Evolutionary conservation across 2,329 filamentous ascomycete species (phyloP).

Genomic region (Hypoxylon sp.): DNA sequence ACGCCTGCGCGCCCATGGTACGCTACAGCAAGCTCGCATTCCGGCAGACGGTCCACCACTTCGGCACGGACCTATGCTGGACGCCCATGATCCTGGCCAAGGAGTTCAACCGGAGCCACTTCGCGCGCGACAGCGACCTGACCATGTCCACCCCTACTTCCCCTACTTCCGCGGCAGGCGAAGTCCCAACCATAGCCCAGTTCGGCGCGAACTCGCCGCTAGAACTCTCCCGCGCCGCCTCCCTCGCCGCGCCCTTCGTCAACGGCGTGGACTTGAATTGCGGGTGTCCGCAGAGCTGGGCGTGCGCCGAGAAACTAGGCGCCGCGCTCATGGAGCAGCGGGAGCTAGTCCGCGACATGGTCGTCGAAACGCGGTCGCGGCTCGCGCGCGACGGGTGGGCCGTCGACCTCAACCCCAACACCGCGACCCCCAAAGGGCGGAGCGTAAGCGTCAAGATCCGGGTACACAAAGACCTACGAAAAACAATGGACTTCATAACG

Average conservation of each 20-base stretch:
- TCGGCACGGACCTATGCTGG: constrained; percentile 77
- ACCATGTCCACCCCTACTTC: constrained; percentile 68
- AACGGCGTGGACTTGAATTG: constrained; percentile 80
- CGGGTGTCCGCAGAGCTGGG: constrained; percentile 81
- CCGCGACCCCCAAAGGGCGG: constrained; percentile 60
- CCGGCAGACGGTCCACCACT: constrained; percentile 75
- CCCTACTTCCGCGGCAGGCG: constrained; percentile 42
- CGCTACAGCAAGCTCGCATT: constrained; percentile 70
- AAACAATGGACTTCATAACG: constrained; percentile 73
- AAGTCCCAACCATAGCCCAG: constrained; percentile 75
- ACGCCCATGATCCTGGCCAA: constrained; percentile 81
- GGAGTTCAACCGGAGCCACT: constrained; percentile 74
- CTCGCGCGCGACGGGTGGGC: constrained; percentile 69
- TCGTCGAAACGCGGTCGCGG: constrained; percentile 68
- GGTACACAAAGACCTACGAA: constrained; percentile 74
- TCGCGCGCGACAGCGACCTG: constrained; percentile 75
- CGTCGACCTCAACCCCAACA: constrained; percentile 54
- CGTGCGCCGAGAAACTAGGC: constrained; percentile 76
- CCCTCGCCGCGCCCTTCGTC: constrained; percentile 72
- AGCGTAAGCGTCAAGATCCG: constrained; percentile 80
- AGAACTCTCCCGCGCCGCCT: constrained; percentile 74
- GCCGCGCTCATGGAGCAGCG: constrained; percentile 78
- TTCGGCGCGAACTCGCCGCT: constrained; percentile 74
- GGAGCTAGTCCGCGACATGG: constrained; percentile 76
- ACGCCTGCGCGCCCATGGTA: constrained; percentile 63